Percentiles rank a stretch among this genome's conserved stretches.
phyloP scores from a whole-genome alignment of 176 grass and related monocot species.

The Coix lacrymajobi region DNA sequence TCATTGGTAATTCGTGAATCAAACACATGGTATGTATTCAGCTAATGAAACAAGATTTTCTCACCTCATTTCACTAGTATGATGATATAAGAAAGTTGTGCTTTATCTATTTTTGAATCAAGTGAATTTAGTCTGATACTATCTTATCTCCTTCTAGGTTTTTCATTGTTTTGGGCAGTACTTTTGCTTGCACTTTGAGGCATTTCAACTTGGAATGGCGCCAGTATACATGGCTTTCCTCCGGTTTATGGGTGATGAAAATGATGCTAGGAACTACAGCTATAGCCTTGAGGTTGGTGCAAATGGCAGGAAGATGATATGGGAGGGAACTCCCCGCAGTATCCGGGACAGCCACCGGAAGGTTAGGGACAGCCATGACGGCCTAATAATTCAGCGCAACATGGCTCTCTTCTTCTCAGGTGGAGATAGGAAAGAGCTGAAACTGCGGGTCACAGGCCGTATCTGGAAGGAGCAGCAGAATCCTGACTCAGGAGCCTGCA shows the following conservation, averaged over 20 bases:
- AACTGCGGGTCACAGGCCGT: slow-evolving; percentile 81
- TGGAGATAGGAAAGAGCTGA: slow-evolving; percentile 90
- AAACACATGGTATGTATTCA: neutral
- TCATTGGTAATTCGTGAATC: neutral
- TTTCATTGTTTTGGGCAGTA: slow-evolving; percentile 94
- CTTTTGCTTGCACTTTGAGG: slow-evolving; percentile 95
- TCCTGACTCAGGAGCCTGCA: slow-evolving; percentile 60
- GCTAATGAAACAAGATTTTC: neutral
- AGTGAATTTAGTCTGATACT: neutral
- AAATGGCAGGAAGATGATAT: slow-evolving; percentile 73
- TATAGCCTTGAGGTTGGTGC: slow-evolving; percentile 87
- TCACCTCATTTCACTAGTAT: neutral
- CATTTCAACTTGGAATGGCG: slow-evolving; percentile 87
- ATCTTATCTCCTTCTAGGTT: slow-evolving; percentile 37
- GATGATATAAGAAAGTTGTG: neutral
- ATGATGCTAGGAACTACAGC: slow-evolving; percentile 69
- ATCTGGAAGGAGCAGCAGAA: slow-evolving; percentile 90
- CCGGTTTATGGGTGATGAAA: slow-evolving; percentile 88
- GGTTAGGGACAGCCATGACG: slow-evolving; percentile 86
- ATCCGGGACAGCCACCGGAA: slow-evolving; percentile 86
- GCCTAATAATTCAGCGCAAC: slow-evolving; percentile 87
- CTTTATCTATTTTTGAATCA: slow-evolving; percentile 7
- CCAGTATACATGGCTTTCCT: slow-evolving; percentile 97
- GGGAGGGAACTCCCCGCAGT: slow-evolving; percentile 87
- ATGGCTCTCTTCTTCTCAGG: slow-evolving; percentile 96